Evolutionary conservation across 2,329 filamentous ascomycete species (phyloP).

Genomic region (Fusarium armeniacum): DNA sequence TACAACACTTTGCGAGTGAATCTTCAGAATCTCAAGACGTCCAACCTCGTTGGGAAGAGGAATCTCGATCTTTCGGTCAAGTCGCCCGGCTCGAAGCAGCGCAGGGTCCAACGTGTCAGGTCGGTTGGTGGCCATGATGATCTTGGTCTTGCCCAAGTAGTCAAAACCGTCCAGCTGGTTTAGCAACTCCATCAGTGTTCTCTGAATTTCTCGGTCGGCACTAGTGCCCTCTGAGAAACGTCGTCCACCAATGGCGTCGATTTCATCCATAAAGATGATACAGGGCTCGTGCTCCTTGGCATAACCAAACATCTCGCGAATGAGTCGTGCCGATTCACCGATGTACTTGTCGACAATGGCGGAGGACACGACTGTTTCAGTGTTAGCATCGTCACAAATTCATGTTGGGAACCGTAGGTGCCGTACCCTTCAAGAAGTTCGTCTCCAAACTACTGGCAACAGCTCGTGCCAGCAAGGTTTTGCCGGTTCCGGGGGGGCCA

Average conservation of each 20-base stretch:
- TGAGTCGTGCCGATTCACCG: conserved; percentile 95
- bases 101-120: conserved; percentile 96
- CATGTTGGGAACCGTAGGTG: background rate
- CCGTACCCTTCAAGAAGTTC: conserved; percentile 94
- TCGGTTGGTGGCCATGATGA: conserved; percentile 99
- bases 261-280: conserved; percentile 99
- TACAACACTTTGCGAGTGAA: conserved; percentile 88
- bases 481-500: conserved; percentile 95
- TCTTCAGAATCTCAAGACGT: conserved; percentile 96
- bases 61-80: conserved; percentile 99
- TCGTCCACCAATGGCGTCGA: conserved; percentile 96
- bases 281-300: conserved; percentile 99
- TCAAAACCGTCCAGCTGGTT: conserved; percentile 99
- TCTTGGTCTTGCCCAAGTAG: conserved; percentile 99
- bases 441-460: conserved; percentile 97
- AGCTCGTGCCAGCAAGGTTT: conserved; percentile 92
- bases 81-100: conserved; percentile 88
- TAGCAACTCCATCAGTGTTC: conserved; percentile 97
- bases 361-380: conserved; percentile 85
- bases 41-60: conserved; percentile 97
- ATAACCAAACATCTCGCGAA: conserved; percentile 99
- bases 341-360: conserved; percentile 99
- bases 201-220: conserved; percentile 97
- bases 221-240: conserved; percentile 98
- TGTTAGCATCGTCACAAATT: conserved; percentile 39